Base-by-base conservation (phyloP, 148 eudicot species). In the Rhododendron vialii region DNA sequence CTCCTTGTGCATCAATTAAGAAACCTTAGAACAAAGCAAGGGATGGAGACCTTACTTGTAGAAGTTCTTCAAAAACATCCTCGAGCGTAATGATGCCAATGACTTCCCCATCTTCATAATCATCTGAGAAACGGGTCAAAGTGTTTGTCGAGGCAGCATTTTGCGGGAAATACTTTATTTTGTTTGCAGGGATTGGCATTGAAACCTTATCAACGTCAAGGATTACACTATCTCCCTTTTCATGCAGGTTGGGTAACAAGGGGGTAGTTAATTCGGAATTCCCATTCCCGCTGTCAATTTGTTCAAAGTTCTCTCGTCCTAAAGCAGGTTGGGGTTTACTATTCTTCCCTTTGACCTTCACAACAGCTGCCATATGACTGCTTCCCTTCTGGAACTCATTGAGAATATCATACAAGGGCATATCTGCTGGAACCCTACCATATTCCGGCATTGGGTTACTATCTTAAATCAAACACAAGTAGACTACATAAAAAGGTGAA, bases 301-400 rank as follows among this genome's bases (percentile, higher is more conserved):
- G 86, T 51, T 86, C 92, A 43, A 36, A 59, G 50, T 84, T 78
- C 80, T 89, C 92, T 84, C 48, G 85, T 43, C 83, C 90, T 80
- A 82, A 78, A 84, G 83, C 67, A 78, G 88, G 80, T 43, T 55
- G 86, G 87, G 43, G 59, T 57, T 87, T 89, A 17, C 83, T 93
- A 83, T 35, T 80, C 87, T 91, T 89, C 86, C 85, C 86, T 89
- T 93, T 92, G 55, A 90, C 93, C 89, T 93, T 94, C 78, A 93
- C 95, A 47, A 96, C 98, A 90, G 98, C 98, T 73, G 98, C 98
- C 98, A 96, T 96, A 90, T 96, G 98, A 89, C 98, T 96, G 87
- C 94, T 90, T 83, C 98, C 98, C 87, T 96, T 96, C 82, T 94
- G 98, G 89, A 96, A 96, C 90, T 96, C 98, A 47, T 96, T 96